Base-by-base conservation (phyloP, 1,284 basidiomycete genomes). In the Cryptococcus depauperatus region DNA sequence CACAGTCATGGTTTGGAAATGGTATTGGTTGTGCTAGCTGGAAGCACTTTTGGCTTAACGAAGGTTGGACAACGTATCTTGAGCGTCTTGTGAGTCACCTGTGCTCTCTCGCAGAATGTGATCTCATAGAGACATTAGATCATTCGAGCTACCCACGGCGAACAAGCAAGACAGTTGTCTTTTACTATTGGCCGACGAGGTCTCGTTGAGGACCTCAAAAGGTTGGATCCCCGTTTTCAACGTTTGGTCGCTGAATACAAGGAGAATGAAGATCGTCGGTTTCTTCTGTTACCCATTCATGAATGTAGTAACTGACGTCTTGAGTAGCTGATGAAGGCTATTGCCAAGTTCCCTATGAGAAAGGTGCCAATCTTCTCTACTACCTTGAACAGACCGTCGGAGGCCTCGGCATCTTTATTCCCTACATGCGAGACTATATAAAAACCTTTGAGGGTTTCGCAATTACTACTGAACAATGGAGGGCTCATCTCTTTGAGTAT, bases 21-120 rank as follows among this genome's bases (percentile, higher is more conserved):
- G 82, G 84, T 21, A 81, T 89, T 47, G 52, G 56, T 14, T 60
- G 57, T 53, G 60, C 61, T 46, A 57, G 54, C 11, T 66, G 64
- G 57, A 77, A 76, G 4, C 84, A 87, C 66, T 92, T 92, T 74
- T 93, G 88, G 88, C 78, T 92, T 40, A 92, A 91, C 66, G 88
- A 91, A 25, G 75, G 89, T 28, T 95, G 87, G 84, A 95, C 91
- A 27, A 92, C 88, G 1, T 96, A 92, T 64, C 83, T 89, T 40
- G 93, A 98, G 69, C 81, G 91, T 19, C 74, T 95, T 8, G 75
- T 95, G 29, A 41, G n/a, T n/a, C n/a, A n/a, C n/a, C n/a, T n/a
- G n/a, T n/a, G n/a, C n/a, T n/a, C n/a, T n/a, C 28, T 37, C 1
- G 25, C 4, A n/a, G 7, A 40, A 22, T 28, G 9, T 19, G 28